A percentile compares a stretch with the other conserved stretches of the same genome.
Evolutionary conservation across 108 stramenopile genomes (phyloP).

Genomic region (Craspedostauros australis): DNA sequence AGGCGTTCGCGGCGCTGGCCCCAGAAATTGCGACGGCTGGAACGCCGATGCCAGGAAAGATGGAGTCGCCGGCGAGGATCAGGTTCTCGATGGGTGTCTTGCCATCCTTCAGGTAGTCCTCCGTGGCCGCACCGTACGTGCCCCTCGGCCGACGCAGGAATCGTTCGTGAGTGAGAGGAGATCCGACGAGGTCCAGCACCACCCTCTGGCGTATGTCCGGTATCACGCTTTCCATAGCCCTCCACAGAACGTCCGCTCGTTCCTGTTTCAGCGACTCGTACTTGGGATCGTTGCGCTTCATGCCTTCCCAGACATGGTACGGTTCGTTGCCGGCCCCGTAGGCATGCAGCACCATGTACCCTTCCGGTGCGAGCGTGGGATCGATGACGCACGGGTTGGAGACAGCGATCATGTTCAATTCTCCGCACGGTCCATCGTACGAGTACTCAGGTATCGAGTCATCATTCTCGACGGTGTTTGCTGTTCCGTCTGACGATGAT

Average conservation of each 20-base stretch:
- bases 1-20: slow-evolving; percentile 81
- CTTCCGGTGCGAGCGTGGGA: slow-evolving; percentile 69
- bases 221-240: slow-evolving; percentile 83
- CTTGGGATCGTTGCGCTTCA: slow-evolving; percentile 40
- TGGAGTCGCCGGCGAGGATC: slow-evolving; percentile 64
- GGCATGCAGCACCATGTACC: slow-evolving; percentile 85
- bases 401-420: slow-evolving; percentile 88
- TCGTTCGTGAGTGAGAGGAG: slow-evolving; percentile 88
- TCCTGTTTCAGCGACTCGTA: slow-evolving; percentile 75
- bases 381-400: slow-evolving; percentile 87
- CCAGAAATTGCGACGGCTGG: slow-evolving; percentile 85
- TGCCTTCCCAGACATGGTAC: slow-evolving; percentile 75
- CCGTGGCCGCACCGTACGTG: slow-evolving; percentile 84
- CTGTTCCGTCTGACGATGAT: background rate
- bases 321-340: slow-evolving; percentile 91
- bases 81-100: slow-evolving; percentile 62
- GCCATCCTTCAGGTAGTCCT: slow-evolving; percentile 78
- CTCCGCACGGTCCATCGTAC: slow-evolving; percentile 84
- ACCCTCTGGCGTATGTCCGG: slow-evolving; percentile 76
- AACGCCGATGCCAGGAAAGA: slow-evolving; percentile 80
- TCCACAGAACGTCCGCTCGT: slow-evolving; percentile 76
- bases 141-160: slow-evolving; percentile 75
- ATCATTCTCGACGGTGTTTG: slow-evolving; percentile 2
- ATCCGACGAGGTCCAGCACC: slow-evolving; percentile 74
- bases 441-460: no score